A percentile compares a stretch with the other conserved stretches of the same genome.
phyloP scores from a whole-genome alignment of 2,329 filamentous ascomycete genomes.

The Fusarium subtropicale region DNA sequence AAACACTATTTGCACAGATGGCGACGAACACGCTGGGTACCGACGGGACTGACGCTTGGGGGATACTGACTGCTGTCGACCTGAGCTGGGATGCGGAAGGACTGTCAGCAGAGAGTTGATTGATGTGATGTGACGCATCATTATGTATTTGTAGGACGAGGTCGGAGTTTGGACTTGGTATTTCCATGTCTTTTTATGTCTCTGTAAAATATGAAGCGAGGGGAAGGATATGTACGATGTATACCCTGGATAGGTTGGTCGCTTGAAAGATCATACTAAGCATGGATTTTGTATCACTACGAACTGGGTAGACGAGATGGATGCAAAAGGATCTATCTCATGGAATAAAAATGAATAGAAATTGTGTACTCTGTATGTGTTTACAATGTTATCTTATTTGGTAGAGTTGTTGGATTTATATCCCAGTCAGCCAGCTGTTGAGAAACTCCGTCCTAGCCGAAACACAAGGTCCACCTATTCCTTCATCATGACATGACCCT shows the following conservation, averaged over 20 bases:
- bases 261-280: neutral
- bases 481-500: constrained; percentile 22
- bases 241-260: constrained; percentile 26
- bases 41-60: constrained; percentile 47
- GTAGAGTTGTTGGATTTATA: neutral
- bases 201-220: constrained; percentile 5
- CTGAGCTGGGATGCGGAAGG: constrained; percentile 42
- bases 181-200: constrained; percentile 7
- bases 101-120: constrained; percentile 16
- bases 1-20: constrained; percentile 48
- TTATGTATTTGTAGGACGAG: constrained; percentile 4
- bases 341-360: neutral
- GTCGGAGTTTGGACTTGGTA: constrained; percentile 9
- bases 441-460: constrained; percentile 23
- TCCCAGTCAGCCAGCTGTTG: neutral
- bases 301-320: neutral
- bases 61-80: constrained; percentile 45
- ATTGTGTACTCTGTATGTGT: too few relatives aligned
- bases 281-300: constrained; percentile 31
- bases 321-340: neutral
- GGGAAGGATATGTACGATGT: constrained; percentile 33
- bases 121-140: neutral
- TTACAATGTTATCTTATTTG: neutral
- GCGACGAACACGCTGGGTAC: constrained; percentile 36
- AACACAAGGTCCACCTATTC: constrained; percentile 1